A percentile compares a stretch with the other conserved stretches of the same genome.
phyloP scores from a whole-genome alignment of 805 yeast genomes.

The Monosporozyma unispora region DNA sequence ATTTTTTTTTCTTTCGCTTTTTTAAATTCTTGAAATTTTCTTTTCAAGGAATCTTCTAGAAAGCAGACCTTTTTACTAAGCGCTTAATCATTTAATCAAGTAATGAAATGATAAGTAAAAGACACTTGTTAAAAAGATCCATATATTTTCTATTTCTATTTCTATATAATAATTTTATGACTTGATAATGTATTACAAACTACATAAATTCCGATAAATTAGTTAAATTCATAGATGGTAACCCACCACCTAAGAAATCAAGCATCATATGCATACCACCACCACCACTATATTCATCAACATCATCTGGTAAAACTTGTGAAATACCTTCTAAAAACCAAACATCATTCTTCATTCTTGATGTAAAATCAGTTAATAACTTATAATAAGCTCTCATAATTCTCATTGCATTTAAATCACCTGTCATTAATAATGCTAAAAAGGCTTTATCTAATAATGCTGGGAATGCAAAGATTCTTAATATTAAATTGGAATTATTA shows the following conservation, averaged over 20 bases:
- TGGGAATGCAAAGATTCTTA: slow-evolving; percentile 86
- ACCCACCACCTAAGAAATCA: slow-evolving; percentile 70
- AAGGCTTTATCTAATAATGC: slow-evolving; percentile 80
- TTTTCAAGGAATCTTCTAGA: not conserved
- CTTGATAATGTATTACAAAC: slow-evolving; percentile 3
- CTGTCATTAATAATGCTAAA: slow-evolving; percentile 66
- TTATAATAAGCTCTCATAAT: slow-evolving; percentile 86
- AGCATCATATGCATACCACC: slow-evolving; percentile 91
- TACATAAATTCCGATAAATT: slow-evolving; percentile 27
- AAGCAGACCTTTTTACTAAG: not conserved
- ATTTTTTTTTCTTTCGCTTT: not conserved
- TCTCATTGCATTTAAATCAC: slow-evolving; percentile 82
- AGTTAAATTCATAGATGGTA: slow-evolving; percentile 40
- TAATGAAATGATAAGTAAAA: no score
- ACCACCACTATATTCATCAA: slow-evolving; percentile 82
- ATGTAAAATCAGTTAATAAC: slow-evolving; percentile 68
- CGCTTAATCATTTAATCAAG: not conserved
- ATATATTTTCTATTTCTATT: not conserved
- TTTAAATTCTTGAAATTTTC: not conserved
- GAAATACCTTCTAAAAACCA: slow-evolving; percentile 94
- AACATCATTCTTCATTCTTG: slow-evolving; percentile 79
- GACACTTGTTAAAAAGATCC: no score
- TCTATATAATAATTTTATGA: not conserved
- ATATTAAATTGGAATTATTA: slow-evolving; percentile 74
- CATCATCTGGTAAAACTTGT: slow-evolving; percentile 81